These are phyloP conservation scores for Cornus suecica DNA, from an alignment of 148 eudicot species.

Conservation along the genomic window DNA sequence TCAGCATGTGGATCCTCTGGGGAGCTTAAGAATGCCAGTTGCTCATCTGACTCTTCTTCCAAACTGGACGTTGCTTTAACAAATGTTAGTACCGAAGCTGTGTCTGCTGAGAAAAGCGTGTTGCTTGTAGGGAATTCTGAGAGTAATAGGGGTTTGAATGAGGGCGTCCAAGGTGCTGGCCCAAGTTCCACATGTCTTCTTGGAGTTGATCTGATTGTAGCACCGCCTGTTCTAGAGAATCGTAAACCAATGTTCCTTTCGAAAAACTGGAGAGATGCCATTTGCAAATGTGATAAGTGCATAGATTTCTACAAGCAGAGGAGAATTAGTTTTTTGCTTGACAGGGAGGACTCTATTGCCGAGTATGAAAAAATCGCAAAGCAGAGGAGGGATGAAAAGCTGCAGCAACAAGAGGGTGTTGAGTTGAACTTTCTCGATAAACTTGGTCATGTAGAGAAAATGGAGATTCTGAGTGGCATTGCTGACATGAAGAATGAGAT, in stretches of 20 bases:
- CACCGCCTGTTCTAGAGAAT: constrained; percentile 31
- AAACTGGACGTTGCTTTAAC: constrained; percentile 4
- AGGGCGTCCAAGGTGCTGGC: constrained; percentile 32
- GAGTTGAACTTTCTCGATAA: constrained; percentile 62
- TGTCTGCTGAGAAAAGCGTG: constrained; percentile 22
- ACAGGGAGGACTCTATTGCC: constrained; percentile 78
- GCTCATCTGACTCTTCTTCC: too few species aligned
- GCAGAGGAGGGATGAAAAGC: constrained; percentile 79
- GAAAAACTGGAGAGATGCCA: constrained; percentile 71
- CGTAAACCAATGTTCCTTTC: constrained; percentile 61
- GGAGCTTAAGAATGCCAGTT: constrained; percentile 7
- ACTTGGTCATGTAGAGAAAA: constrained; percentile 85
- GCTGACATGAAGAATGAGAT: constrained; percentile 91
- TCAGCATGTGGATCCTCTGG: constrained; percentile 30
- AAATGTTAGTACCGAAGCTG: constrained; percentile 21
- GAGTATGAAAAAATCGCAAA: constrained; percentile 86
- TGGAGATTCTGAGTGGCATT: constrained; percentile 81
- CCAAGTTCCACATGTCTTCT: constrained; percentile 45
- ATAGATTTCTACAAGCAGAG: constrained; percentile 49
- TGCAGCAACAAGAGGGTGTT: constrained; percentile 69
- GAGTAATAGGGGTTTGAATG: constrained; percentile 3
- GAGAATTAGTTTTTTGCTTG: constrained; percentile 63
- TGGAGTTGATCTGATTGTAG: constrained; percentile 49
- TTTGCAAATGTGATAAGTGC: constrained; percentile 76
- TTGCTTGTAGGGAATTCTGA: constrained; percentile 27